Evolutionary conservation across 345 rosid species (phyloP).

Genomic region (Pistacia integerrima): DNA sequence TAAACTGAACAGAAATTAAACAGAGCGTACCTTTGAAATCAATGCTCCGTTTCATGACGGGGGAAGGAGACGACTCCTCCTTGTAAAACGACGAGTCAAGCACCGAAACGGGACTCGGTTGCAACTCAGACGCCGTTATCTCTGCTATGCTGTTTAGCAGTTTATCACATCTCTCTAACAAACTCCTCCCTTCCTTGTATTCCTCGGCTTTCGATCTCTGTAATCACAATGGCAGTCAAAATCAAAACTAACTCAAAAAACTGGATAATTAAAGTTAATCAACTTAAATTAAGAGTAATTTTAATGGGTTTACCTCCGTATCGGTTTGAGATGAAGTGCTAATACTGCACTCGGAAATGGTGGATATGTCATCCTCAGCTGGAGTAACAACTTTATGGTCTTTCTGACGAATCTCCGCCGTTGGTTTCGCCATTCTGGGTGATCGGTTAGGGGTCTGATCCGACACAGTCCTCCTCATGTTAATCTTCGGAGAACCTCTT

Average conservation of each 20-base stretch:
- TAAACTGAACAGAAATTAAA: background rate
- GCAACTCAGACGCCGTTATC: slow-evolving; percentile 70
- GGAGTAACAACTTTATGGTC: slow-evolving; percentile 30
- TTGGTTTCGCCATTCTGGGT: slow-evolving; percentile 37
- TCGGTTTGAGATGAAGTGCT: slow-evolving; percentile 58
- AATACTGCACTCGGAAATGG: slow-evolving; percentile 53
- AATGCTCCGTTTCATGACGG: slow-evolving; percentile 78
- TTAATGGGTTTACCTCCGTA: slow-evolving; percentile 47
- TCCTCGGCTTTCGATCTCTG: slow-evolving; percentile 65
- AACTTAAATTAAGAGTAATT: background rate
- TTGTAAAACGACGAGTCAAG: slow-evolving; percentile 82
- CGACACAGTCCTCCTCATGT: slow-evolving; percentile 32
- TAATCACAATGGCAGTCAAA: background rate
- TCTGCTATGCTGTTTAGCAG: slow-evolving; percentile 89
- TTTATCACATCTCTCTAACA: slow-evolving; percentile 87
- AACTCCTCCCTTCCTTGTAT: slow-evolving; percentile 58
- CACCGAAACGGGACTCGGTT: slow-evolving; percentile 96
- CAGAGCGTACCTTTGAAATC: slow-evolving; percentile 62
- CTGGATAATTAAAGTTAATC: background rate
- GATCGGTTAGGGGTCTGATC: slow-evolving; percentile 39
- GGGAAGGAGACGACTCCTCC: slow-evolving; percentile 85
- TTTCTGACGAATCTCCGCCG: slow-evolving; percentile 33
- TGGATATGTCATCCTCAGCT: slow-evolving; percentile 57
- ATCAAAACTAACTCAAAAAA: background rate
- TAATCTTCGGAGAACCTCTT: slow-evolving; percentile 47